Base-by-base conservation (phyloP, 805 yeast species). In the Wickerhamiella australiensis region DNA sequence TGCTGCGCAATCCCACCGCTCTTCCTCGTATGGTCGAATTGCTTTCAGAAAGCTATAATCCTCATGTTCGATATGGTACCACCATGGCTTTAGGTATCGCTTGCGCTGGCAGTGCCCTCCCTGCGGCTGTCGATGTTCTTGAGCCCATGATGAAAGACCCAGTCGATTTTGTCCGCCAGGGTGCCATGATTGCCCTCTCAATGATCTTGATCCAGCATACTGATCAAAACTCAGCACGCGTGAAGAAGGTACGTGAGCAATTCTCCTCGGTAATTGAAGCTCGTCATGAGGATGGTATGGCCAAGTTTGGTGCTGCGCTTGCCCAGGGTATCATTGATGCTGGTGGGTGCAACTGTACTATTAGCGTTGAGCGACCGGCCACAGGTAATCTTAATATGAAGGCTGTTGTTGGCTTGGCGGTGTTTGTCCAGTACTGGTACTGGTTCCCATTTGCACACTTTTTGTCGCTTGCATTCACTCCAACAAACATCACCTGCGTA, bases 321-420 rank as follows among this genome's bases (percentile, higher is more conserved):
- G 90, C 95, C 12, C 96, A 90, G 70, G 98, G 98, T 66, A 90
- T 92, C 55, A 80, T 92, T 64, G 96, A 92, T 69, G 98, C 97
- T 9, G 96, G 98, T 67, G 98, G 98, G 11, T 79, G 97, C 63
- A 92, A 92, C 60, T 94, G 84, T n/a, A 87, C 97, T 0, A 87
- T 92, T 56, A 83, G 83, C 57, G 72, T 90, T 46, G 96, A 92
- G 66, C 85, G 88, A 64, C 61, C 79, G 21, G 88, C 87, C 57
- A 86, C 95, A 37, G 94, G 87, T 53, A 86, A 95, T 18, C 74
- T 92, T 56, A 90, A 92, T 67, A 79, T 82, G 62, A 83, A 84
- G 65, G 92, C 96, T 0, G 81, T 92, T 59, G 94, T 88, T 51
- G 98, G 98, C 36, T 70, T 92, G 57, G 79, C 92, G 0, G 76